Percentiles rank a stretch among this genome's conserved stretches.
These are phyloP conservation scores for Mycoemilia scoparia DNA, from an alignment of 192 early-diverging fungal species.

Conservation along the genomic window DNA sequence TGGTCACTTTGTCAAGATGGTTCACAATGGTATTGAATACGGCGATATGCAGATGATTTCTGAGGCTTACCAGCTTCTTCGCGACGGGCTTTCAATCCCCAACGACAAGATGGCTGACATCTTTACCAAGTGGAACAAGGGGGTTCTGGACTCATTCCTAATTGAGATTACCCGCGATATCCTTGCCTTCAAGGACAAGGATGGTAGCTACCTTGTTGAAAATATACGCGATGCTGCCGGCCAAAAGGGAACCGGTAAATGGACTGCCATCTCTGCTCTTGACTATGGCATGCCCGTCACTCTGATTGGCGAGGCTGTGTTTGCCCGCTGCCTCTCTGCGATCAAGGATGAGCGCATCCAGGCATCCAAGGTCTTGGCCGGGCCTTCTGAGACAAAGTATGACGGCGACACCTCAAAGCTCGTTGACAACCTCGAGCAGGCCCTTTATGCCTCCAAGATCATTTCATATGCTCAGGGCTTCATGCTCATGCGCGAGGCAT, in stretches of 20 bases:
- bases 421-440: slow-evolving; percentile 76
- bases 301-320: slow-evolving; percentile 95
- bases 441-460: slow-evolving; percentile 94
- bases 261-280: slow-evolving; percentile 90
- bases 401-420: slow-evolving; percentile 78
- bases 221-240: slow-evolving; percentile 94
- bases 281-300: slow-evolving; percentile 94
- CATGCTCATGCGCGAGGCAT: slow-evolving; percentile 94
- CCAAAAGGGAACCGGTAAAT: slow-evolving; percentile 96
- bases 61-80: slow-evolving; percentile 88
- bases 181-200: slow-evolving; percentile 78
- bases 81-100: slow-evolving; percentile 59
- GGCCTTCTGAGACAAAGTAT: slow-evolving; percentile 47
- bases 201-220: slow-evolving; percentile 71
- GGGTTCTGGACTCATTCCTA: slow-evolving; percentile 90
- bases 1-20: slow-evolving; percentile 99
- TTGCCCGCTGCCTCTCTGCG: slow-evolving; percentile 87
- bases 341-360: slow-evolving; percentile 90
- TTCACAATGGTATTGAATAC: slow-evolving; percentile 99
- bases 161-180: slow-evolving; percentile 94
- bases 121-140: slow-evolving; percentile 92
- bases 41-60: slow-evolving; percentile 99
- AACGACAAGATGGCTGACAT: slow-evolving; percentile 79
- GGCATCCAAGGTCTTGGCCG: slow-evolving; percentile 70
- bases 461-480: slow-evolving; percentile 98